Base-by-base conservation (phyloP, 1,284 basidiomycete genomes). In the Athelia sp. region DNA sequence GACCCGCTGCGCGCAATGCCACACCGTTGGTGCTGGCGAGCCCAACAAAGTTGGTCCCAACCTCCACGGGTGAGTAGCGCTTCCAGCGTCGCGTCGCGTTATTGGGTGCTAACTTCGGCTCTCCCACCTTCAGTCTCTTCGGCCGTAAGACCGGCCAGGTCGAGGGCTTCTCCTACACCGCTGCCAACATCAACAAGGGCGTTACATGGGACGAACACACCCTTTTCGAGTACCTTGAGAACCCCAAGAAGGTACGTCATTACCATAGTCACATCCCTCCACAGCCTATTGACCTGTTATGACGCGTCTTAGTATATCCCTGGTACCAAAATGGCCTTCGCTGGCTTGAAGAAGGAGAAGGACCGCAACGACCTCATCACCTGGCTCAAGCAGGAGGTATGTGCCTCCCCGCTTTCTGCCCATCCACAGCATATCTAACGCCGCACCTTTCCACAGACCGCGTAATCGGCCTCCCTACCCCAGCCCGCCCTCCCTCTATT, bases 1-100 rank as follows among this genome's bases (percentile, higher is more conserved):
- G 82, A 96, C 93, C 60, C 92, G 95, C 58, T 99, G 96, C 67
- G 93, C 93, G 52, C 94, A 98, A 71, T 99, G 96, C 78, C 96
- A 99, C 74, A 98, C 93, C 58, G 71, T 91, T 60, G 91, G 78
- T 59, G 76, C 81, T 59, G 90, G 91, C 57, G 95, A 88, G 60
- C 76, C 84, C 45, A 79, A 93, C 76, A 90, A 90, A 76, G 93
- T 96, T 56, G 93, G 93, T 55, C 95, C 95, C 54, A 97, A 97
- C 81, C 82, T 98, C 43, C 85, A 95, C 69, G 95, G 87, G 95
- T 86, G 62, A 70, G 80, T 78, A 60, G 45, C 54, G 15, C 40
- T 45, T 34, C n/a, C 36, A 44, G 26, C n/a, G 22, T 32, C 23
- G 42, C 17, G 24, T 36, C 35, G n/a, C 19, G 29, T 22, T 21